Percentiles rank a stretch among this genome's conserved stretches.
These are phyloP conservation scores for Fragilaria radians DNA, from an alignment of 108 stramenopile species.

Conservation along the genomic window DNA sequence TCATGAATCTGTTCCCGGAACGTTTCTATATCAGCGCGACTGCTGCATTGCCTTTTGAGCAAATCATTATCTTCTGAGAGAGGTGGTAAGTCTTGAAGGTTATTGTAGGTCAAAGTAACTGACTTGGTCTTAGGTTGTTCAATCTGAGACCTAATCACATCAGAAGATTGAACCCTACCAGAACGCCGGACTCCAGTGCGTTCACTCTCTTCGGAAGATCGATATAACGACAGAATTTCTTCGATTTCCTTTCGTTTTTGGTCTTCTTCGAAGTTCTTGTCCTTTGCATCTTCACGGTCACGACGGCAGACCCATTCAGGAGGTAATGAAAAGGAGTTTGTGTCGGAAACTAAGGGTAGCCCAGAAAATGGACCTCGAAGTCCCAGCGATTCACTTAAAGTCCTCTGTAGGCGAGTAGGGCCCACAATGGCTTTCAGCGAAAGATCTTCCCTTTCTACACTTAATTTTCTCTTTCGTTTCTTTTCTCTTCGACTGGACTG, in stretches of 20 bases:
- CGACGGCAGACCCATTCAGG: constrained; percentile 28
- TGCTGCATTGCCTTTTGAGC: not conserved
- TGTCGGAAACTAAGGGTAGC: constrained; percentile 23
- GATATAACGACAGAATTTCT: constrained; percentile 2
- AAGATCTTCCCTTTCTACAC: constrained; percentile 23
- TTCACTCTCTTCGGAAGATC: constrained; percentile 2
- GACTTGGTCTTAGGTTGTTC: not conserved
- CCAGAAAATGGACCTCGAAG: constrained; percentile 40
- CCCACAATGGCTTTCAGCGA: constrained; percentile 38
- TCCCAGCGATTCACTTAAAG: constrained; percentile 26
- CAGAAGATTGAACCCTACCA: not conserved
- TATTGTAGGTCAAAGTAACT: not conserved
- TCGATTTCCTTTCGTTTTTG: constrained; percentile 2
- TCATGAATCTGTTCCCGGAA: constrained; percentile 62
- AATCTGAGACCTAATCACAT: not conserved
- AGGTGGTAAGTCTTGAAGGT: not conserved
- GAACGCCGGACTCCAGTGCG: constrained; percentile 4
- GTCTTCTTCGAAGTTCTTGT: not conserved
- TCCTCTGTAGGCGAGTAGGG: constrained; percentile 29
- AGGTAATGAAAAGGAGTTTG: constrained; percentile 32
- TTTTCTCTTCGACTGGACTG: constrained; percentile 17
- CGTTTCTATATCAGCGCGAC: constrained; percentile 54
- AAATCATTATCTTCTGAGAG: not conserved
- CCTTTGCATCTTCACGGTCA: not conserved
- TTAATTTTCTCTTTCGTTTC: constrained; percentile 12